Base-by-base conservation (phyloP, 192 early-diverging fungal species). In the Podila verticillata region DNA sequence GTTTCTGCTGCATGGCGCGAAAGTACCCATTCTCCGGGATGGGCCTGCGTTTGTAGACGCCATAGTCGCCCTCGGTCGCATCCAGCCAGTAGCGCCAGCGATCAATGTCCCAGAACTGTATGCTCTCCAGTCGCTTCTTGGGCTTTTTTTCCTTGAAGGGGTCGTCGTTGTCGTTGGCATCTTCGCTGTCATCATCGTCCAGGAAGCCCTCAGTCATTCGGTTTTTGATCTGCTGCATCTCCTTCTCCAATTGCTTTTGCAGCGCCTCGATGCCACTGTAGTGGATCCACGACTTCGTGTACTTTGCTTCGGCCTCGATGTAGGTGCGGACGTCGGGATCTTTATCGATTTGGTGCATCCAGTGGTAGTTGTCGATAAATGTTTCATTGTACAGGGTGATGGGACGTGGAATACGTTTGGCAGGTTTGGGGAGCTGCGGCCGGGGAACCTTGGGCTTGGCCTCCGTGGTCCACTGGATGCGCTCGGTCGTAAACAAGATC, bases 11-110 rank as follows among this genome's bases (percentile, higher is more conserved):
- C 61, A 62, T 62, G 13, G 30, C 32, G 4, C 20, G 20, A 36
- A 36, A 32, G 10, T 62, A 62, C 6, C 32, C 61, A 20, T 29
- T 29, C 44, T 30, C 48, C 3, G 31, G 48, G 36, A 70, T 66
- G 5, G 48, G 65, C 34, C 75, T 57, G 22, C 75, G 47, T 65
- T 72, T 79, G 48, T 66, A 79, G 20, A 79, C 60, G 15, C 75
- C 75, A 35, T 54, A 63, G 9, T 63, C 63, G 0, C 75, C 69
- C 5, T 48, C 34, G 1, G 75, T 63, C 0, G 34, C 30, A 19
- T 79, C 75, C 39, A 72, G 51, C 69, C 75, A 79, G 54, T 79
- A 79, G 17, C 75, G 75, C 75, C 75, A 79, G 47, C n/a, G 35
- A 63, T 79, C 75, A 7, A 79, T 5, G 29, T 79, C 75, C 75